A percentile compares a stretch with the other conserved stretches of the same genome.
phyloP scores from a whole-genome alignment of 352 stramenopile genomes.

The Aphanomyces astaci region DNA sequence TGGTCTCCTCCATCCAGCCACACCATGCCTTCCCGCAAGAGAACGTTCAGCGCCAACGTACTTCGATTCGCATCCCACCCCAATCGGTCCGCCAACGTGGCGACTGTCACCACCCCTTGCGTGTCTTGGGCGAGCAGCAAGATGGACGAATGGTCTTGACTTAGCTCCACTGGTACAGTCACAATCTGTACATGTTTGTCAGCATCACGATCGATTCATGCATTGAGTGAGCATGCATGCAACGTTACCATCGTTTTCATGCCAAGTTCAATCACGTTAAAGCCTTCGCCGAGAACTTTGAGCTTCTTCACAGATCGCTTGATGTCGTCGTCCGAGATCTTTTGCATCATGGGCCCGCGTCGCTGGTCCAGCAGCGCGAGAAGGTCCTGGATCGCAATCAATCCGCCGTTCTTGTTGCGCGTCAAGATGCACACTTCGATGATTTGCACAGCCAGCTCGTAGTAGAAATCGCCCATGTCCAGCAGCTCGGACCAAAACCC shows the following conservation, averaged over 20 bases:
- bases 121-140: conserved; percentile 84
- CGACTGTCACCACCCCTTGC: conserved; percentile 81
- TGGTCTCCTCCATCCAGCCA: conserved; percentile 88
- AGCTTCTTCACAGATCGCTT: conserved; percentile 92
- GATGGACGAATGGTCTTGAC: conserved; percentile 91
- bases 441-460: conserved; percentile 98
- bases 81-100: conserved; percentile 70
- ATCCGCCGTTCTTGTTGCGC: conserved; percentile 73
- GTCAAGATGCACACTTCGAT: conserved; percentile 96
- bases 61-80: conserved; percentile 89
- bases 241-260: conserved; percentile 74
- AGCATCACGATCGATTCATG: not conserved
- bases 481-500: conserved; percentile 96
- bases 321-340: conserved; percentile 89
- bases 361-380: conserved; percentile 64
- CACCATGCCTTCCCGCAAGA: conserved; percentile 93
- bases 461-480: conserved; percentile 99
- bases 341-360: conserved; percentile 39
- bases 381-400: conserved; percentile 77
- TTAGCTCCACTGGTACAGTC: conserved; percentile 92
- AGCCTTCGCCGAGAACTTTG: conserved; percentile 89
- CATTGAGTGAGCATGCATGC: not conserved
- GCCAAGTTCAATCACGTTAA: conserved; percentile 91
- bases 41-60: conserved; percentile 85
- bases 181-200: conserved; percentile 60